These are phyloP conservation scores for Penicillium ucsense DNA, from an alignment of 495 filamentous ascomycete genomes.

Conservation along the genomic window DNA sequence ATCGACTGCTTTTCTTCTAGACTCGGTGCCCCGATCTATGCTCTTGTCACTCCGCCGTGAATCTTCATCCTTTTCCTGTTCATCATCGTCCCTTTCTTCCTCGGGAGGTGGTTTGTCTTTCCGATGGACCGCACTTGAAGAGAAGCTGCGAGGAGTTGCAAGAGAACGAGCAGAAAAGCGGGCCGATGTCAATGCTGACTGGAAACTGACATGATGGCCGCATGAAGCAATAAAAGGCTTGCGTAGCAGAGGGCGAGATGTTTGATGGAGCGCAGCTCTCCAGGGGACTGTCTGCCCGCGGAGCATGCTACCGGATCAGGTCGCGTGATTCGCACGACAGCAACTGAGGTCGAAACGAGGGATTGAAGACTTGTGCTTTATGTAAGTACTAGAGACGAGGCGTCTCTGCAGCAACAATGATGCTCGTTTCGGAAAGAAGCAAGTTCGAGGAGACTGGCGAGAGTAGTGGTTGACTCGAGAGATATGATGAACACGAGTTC, in stretches of 20 bases:
- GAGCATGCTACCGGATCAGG: slow-evolving; percentile 36
- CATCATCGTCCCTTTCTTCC: slow-evolving; percentile 27
- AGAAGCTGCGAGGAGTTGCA: slow-evolving; percentile 30
- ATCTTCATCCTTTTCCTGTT: slow-evolving; percentile 24
- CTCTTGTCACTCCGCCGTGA: slow-evolving; percentile 25
- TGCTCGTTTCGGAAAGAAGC: too few relatives aligned
- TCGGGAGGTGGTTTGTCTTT: slow-evolving; percentile 36
- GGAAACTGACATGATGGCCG: slow-evolving; percentile 31
- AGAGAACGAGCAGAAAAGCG: slow-evolving; percentile 17
- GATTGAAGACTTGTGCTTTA: too few relatives aligned
- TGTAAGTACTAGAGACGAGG: too few relatives aligned
- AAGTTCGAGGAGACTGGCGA: neutral
- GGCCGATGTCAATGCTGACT: slow-evolving; percentile 21
- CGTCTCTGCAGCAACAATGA: too few relatives aligned
- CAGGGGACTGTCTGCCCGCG: slow-evolving; percentile 45
- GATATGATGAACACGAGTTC: slow-evolving; percentile 11
- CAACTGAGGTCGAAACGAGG: neutral
- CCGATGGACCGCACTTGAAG: slow-evolving; percentile 29
- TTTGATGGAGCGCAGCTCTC: slow-evolving; percentile 44
- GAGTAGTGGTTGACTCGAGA: slow-evolving; percentile 5
- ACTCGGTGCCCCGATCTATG: slow-evolving; percentile 17
- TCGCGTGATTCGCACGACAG: slow-evolving; percentile 4
- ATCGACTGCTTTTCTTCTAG: slow-evolving; percentile 29
- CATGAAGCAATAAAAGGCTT: slow-evolving; percentile 23
- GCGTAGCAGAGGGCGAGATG: slow-evolving; percentile 28